Base-by-base conservation (phyloP, 768 basidiomycete species). In the Cystoderma amianthinum region DNA sequence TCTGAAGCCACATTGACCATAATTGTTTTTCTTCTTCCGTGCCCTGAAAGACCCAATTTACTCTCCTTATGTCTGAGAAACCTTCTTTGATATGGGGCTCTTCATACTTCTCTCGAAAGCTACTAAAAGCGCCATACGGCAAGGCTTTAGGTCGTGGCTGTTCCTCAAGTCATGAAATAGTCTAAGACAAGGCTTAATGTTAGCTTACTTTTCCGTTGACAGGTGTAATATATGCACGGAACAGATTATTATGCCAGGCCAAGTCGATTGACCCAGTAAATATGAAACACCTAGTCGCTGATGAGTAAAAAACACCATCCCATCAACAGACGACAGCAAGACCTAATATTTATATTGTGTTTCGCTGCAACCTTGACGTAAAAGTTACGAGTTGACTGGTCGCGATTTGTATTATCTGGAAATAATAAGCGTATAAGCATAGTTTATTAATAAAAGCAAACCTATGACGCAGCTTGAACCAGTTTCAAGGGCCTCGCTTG, bases 221-320 rank as follows among this genome's bases (percentile, higher is more conserved):
- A 0, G 80, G 77, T 21, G 74, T 61, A 45, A 74, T 75, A 48
- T 67, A 87, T 25, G 89, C 80, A 21, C 94, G 78, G 55, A 95
- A 96, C 5, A 93, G 61, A 52, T 94, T 94, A 58, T 97, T 96
- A 60, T 97, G 95, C 82, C 82, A 87, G 2, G 89, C 89, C 5
- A 95, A 71, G 35, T 91, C 85, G n/a, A 78, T 50, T 6, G 84
- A 76, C 33, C 81, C 85, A 6, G 76, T 67, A 51, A 96, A 95
- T 19, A 74, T 48, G 56, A 94, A 77, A 54, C 88, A 87, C 41
- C 88, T 86, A 37, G 24, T 34, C 34, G 12, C 25, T 28, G 25
- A 7, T n/a, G n/a, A 36, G 7, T 36, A 9, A 15, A 7, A 36
- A 36, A 36, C 25, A 28, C 34, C 28, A 7, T n/a, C 10, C 6